Conservation (phyloP, 2,329 filamentous ascomycete species). For the Gnomoniopsis sp. region DNA sequence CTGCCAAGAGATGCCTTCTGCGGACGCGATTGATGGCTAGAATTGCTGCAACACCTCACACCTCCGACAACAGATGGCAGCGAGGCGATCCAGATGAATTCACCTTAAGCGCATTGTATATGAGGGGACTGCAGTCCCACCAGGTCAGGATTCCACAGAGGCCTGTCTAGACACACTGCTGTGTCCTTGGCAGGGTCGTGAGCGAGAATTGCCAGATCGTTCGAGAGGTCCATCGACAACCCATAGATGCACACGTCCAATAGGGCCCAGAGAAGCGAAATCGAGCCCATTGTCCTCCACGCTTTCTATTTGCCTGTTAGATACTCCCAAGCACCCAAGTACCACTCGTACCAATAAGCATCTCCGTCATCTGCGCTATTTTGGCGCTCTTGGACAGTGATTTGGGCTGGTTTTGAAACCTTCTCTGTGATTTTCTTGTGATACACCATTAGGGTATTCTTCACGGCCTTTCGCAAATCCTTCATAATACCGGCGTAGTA, state of each 20-base stretch:
- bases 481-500: constrained; percentile 23
- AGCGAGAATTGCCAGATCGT: not conserved
- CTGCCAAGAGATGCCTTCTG: constrained; percentile 16
- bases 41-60: constrained; percentile 18
- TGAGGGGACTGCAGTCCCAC: not conserved
- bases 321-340: constrained; percentile 21
- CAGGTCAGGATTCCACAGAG: not conserved
- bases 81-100: constrained; percentile 17
- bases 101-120: constrained; percentile 3
- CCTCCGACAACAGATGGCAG: constrained; percentile 18
- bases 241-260: constrained; percentile 56
- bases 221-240: constrained; percentile 4
- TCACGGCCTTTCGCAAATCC: constrained; percentile 18
- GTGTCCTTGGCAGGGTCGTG: not conserved
- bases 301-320: constrained; percentile 23
- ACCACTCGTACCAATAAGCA: constrained; percentile 13
- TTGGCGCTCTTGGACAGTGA: not conserved
- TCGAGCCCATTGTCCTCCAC: constrained; percentile 30
- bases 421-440: not conserved
- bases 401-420: not conserved
- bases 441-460: not conserved
- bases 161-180: not conserved
- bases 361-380: not conserved
- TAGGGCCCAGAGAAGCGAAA: constrained; percentile 48
- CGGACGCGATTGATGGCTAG: constrained; percentile 17